A percentile compares a stretch with the other conserved stretches of the same genome.
phyloP scores from a whole-genome alignment of 208 protist genomes.

The Trypanosoma scelopori region DNA sequence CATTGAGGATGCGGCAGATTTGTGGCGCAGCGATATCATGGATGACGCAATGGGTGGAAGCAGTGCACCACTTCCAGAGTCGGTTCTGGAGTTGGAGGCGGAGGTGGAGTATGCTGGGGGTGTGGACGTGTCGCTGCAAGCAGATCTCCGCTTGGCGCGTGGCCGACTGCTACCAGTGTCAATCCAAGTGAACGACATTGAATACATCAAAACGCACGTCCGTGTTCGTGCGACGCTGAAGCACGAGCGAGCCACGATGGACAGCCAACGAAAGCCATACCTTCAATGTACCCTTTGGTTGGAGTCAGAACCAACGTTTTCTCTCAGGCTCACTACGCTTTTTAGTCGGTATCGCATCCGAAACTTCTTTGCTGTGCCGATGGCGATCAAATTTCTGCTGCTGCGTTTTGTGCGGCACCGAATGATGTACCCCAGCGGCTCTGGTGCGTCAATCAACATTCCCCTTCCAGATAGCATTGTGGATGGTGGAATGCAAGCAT shows the following conservation, averaged over 20 bases:
- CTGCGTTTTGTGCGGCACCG: constrained; percentile 56
- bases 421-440: constrained; percentile 32
- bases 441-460: constrained; percentile 51
- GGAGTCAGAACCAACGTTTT: constrained; percentile 81
- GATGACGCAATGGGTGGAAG: constrained; percentile 8
- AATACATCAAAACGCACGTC: constrained; percentile 43
- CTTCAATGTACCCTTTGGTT: constrained; percentile 74
- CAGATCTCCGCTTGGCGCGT: constrained; percentile 69
- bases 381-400: constrained; percentile 61
- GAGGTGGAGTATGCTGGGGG: constrained; percentile 83
- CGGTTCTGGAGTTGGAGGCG: constrained; percentile 62
- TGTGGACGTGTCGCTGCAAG: constrained; percentile 57
- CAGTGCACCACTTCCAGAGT: neutral
- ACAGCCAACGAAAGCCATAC: constrained; percentile 59
- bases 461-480: constrained; percentile 63
- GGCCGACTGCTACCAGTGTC: constrained; percentile 74
- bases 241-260: constrained; percentile 65
- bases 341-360: constrained; percentile 60
- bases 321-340: constrained; percentile 62
- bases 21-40: constrained; percentile 7
- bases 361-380: constrained; percentile 70
- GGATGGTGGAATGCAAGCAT: constrained; percentile 58
- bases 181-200: constrained; percentile 58
- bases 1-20: constrained; percentile 5
- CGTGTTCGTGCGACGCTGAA: constrained; percentile 56